Base-by-base conservation (phyloP, 179 eudicot species). In the Corrigiola litoralis region DNA sequence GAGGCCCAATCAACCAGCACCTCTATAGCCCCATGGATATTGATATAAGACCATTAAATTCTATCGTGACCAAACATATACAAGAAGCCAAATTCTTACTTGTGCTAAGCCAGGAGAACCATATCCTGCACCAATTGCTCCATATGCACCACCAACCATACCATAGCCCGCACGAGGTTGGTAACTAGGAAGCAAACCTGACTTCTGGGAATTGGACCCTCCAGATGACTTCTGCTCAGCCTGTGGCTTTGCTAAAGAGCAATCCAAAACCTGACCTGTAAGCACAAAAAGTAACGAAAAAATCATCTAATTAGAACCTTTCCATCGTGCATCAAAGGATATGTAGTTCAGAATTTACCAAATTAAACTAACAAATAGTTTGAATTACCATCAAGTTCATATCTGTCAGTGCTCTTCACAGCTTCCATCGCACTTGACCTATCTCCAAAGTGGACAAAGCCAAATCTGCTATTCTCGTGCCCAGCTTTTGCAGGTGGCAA, bases 241-340 rank as follows among this genome's bases (percentile, higher is more conserved):
- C 69, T 87, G 98, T 61, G 97, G 98, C 77, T 92, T 92, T 54
- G 98, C 98, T 73, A 92, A 82, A 36, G 95, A 90, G 77, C 95
- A 90, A 71, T 92, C 95, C 72, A 87, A 68, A 44, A 78, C 72
- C 77, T 87, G 92, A 62, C 96, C 98, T 92, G 75, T 20, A 63
- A 68, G 51, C 47, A 55, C 37, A 40, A 6, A 63, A 58, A 20
- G 44, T 20, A 59, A 59, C 42, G 24, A 17, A 45, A 23, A 5
- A 12, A 25, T 12, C 42, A 34, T 51, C 64, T 18, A 48, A 33
- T 60, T 23, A 62, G 55, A 54, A 55, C 23, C 6, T 61, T 20
- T 4, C 16, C 66, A 46, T 10, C 16, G 42, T 21, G 13, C 33
- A 1, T 40, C 21, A 63, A 37, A 41, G 28, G 12, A 20, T n/a